A percentile compares a stretch with the other conserved stretches of the same genome.
phyloP scores from a whole-genome alignment of 2,329 filamentous ascomycete species.

The Fusarium anguioides region DNA sequence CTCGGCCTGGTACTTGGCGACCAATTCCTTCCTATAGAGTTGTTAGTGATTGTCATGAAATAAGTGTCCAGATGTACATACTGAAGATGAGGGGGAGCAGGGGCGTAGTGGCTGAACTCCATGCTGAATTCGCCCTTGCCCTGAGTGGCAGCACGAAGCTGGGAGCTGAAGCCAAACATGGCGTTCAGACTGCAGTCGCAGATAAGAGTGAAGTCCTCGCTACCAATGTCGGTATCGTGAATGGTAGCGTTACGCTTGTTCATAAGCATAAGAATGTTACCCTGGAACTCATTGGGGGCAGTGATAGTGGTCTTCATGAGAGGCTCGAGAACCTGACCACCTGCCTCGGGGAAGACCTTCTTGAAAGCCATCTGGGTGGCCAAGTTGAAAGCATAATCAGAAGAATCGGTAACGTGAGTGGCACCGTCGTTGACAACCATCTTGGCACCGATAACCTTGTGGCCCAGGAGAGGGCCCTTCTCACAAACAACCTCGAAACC shows the following conservation, averaged over 20 bases:
- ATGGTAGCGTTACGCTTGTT: slow-evolving; percentile 98
- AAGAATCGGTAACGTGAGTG: slow-evolving; percentile 97
- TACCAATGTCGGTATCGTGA: slow-evolving; percentile 92
- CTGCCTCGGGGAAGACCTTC: slow-evolving; percentile 85
- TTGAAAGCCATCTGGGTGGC: slow-evolving; percentile 97
- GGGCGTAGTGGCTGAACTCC: slow-evolving; percentile 97
- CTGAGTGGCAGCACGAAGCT: slow-evolving; percentile 92
- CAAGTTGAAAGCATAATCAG: slow-evolving; percentile 93
- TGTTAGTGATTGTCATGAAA: slow-evolving; percentile 7
- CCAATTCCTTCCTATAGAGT: slow-evolving; percentile 63
- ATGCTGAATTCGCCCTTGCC: slow-evolving; percentile 99
- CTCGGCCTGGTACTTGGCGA: slow-evolving; percentile 70
- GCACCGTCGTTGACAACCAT: slow-evolving; percentile 98
- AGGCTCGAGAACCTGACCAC: slow-evolving; percentile 89
- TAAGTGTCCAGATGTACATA: slow-evolving; percentile 59
- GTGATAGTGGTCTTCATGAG: slow-evolving; percentile 99
- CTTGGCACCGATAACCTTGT: slow-evolving; percentile 86
- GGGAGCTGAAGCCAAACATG: slow-evolving; percentile 97
- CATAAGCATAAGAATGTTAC: slow-evolving; percentile 90
- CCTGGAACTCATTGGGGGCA: slow-evolving; percentile 96
- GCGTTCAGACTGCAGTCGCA: slow-evolving; percentile 94
- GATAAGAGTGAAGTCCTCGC: slow-evolving; percentile 91
- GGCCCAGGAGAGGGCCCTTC: slow-evolving; percentile 90
- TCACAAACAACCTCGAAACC: slow-evolving; percentile 86
- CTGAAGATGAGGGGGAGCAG: slow-evolving; percentile 90